Conservation (phyloP, 2,329 filamentous ascomycete genomes). For the Aspergillus tamarii region DNA sequence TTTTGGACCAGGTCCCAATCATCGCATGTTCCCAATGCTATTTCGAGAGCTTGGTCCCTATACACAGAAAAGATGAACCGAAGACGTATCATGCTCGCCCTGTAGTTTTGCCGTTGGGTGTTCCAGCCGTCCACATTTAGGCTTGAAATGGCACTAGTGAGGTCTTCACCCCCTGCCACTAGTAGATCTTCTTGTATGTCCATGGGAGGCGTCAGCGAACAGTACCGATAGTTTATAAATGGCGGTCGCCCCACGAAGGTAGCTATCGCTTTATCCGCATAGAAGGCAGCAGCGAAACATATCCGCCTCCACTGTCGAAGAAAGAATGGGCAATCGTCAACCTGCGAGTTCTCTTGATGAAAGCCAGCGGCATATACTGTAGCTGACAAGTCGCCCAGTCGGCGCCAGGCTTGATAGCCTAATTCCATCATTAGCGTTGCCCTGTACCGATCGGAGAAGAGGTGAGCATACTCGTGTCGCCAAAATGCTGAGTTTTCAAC, state of each 20-base stretch:
- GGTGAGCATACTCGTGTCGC: conserved; percentile 37
- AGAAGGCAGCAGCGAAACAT: conserved; percentile 49
- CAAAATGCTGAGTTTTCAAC: conserved; percentile 38
- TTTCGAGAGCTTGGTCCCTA: conserved; percentile 36
- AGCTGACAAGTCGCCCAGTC: conserved; percentile 50
- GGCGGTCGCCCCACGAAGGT: conserved; percentile 57
- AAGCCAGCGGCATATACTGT: conserved; percentile 54
- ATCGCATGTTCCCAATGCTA: conserved; percentile 31
- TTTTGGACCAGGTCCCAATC: conserved; percentile 29
- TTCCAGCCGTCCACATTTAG: conserved; percentile 36
- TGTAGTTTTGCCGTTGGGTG: conserved; percentile 18
- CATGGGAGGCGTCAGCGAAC: conserved; percentile 42
- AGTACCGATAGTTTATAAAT: conserved; percentile 49
- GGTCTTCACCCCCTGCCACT: conserved; percentile 27
- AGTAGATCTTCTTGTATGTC: conserved; percentile 36
- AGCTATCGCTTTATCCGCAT: conserved; percentile 52
- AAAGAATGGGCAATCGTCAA: conserved; percentile 40
- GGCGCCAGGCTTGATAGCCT: conserved; percentile 54
- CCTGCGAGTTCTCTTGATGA: conserved; percentile 45
- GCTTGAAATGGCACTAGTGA: conserved; percentile 29
- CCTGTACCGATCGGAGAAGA: conserved; percentile 22
- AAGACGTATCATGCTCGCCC: conserved; percentile 28
- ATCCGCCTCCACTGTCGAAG: conserved; percentile 45
- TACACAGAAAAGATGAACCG: conserved; percentile 32
- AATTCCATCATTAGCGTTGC: neutral